Evolutionary conservation across 2,329 filamentous ascomycete genomes (phyloP).

Genomic region (Coleophoma eucalyptorum): DNA sequence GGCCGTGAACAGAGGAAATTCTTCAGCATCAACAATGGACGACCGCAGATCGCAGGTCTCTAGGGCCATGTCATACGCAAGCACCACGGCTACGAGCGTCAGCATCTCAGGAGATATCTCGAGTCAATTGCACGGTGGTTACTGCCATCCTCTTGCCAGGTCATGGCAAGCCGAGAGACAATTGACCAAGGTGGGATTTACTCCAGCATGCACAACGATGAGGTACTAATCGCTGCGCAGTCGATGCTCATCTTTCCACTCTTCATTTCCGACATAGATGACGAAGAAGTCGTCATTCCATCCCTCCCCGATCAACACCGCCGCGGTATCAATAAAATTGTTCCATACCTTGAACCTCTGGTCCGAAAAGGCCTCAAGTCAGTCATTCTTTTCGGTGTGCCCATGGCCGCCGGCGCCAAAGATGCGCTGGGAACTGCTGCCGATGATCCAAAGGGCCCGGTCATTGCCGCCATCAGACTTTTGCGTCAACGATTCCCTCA

Average conservation of each 20-base stretch:
- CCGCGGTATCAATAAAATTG: constrained; percentile 79
- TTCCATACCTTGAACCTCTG: constrained; percentile 81
- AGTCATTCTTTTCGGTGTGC: constrained; percentile 95
- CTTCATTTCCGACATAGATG: constrained; percentile 90
- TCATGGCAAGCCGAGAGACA: constrained; percentile 83
- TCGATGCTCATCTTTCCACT: constrained; percentile 98
- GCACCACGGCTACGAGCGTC: constrained; percentile 64
- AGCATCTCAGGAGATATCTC: constrained; percentile 73
- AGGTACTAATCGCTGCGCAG: constrained; percentile 38
- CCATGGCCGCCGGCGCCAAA: constrained; percentile 75
- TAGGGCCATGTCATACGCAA: constrained; percentile 61
- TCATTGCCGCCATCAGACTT: constrained; percentile 81
- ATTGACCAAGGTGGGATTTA: constrained; percentile 67
- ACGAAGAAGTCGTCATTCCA: constrained; percentile 86
- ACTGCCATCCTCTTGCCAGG: constrained; percentile 74
- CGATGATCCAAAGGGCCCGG: constrained; percentile 89
- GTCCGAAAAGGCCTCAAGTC: constrained; percentile 86
- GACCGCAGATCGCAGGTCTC: constrained; percentile 59
- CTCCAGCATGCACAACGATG: not conserved
- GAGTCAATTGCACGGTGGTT: constrained; percentile 79
- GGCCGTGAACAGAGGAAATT: constrained; percentile 42
- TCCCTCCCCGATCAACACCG: constrained; percentile 89
- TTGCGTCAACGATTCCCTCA: constrained; percentile 82
- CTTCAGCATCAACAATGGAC: constrained; percentile 45
- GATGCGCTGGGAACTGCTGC: constrained; percentile 89